Percentiles rank a stretch among this genome's conserved stretches.
Evolutionary conservation across 2,329 filamentous ascomycete species (phyloP).

Genomic region (Phyllosticta citribraziliensis): DNA sequence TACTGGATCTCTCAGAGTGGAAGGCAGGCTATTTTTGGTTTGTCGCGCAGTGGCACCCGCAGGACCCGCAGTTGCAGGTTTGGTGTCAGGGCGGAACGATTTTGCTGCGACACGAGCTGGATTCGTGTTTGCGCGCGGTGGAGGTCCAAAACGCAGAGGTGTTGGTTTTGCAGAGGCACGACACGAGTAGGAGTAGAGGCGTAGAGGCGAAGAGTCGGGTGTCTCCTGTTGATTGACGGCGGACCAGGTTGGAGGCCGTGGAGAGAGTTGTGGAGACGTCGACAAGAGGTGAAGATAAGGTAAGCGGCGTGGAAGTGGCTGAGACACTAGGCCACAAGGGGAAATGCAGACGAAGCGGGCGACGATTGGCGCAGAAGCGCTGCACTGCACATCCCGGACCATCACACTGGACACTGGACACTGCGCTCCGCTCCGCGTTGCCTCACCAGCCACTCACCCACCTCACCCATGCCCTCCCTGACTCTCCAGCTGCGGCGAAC

Average conservation of each 20-base stretch:
- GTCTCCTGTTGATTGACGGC: background rate
- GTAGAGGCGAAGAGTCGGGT: background rate
- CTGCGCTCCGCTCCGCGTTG: too few species aligned
- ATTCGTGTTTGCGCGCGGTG: background rate
- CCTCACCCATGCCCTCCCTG: background rate
- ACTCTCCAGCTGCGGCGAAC: background rate
- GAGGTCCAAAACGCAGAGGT: too few species aligned
- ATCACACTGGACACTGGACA: background rate
- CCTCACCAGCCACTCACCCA: background rate
- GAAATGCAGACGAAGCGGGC: background rate
- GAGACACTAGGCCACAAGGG: background rate
- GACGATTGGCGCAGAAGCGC: too few species aligned
- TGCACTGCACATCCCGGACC: background rate
- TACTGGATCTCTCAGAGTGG: background rate
- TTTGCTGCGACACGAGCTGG: background rate
- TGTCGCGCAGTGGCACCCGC: background rate
- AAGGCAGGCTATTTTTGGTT: background rate
- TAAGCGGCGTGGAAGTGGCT: background rate
- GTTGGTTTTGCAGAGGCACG: background rate
- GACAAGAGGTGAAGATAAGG: background rate
- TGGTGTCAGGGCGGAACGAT: background rate
- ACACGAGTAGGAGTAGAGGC: background rate
- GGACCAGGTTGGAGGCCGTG: background rate
- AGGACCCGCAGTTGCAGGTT: background rate
- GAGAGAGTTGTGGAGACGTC: background rate